Base-by-base conservation (phyloP, 306 rosid genomes). In the Arachis stenosperma region DNA sequence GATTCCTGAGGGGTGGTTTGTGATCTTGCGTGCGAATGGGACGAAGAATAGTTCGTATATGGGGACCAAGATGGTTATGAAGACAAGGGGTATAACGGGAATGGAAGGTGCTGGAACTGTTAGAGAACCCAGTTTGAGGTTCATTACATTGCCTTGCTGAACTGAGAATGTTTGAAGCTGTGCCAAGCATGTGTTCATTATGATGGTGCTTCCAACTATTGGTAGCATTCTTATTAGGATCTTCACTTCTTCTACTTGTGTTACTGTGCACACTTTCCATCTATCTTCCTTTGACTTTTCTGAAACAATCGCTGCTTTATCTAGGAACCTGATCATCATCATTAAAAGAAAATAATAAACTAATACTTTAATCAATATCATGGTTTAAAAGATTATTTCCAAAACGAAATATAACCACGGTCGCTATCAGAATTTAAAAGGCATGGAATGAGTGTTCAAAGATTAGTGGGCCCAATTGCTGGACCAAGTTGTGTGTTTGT, bases 111-210 rank as follows among this genome's bases (percentile, higher is more conserved):
- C 88, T 0, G 98, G 98, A 10, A 92, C 88, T 12, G 77, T 74
- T 3, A 86, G 29, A 15, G 77, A 61, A 46, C 93, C 98, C 11
- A 92, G 70, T 17, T 83, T 61, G 6, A 76, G 87, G 80, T 88
- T 69, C 93, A 87, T 88, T 40, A 70, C 52, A 52, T 60, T 81
- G 10, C 97, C 97, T 83, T 92, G 98, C 74, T 83, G 85, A 12
- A 92, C 87, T 29, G 96, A 92, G 80, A 90, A 92, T 47, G 98
- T 92, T 71, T 92, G 98, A 44, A 92, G 96, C 36, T 92, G 98
- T 41, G 98, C 98, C 50, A 92, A 53, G 67, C 96, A 90, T 2
- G 98, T 92, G 87, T 92, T 92, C 87, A 92, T 83, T 65, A 92
- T 83, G 44, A 92, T 86, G 46, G 98, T 92, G 61, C 97, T 90